A percentile compares a stretch with the other conserved stretches of the same genome.
phyloP scores from a whole-genome alignment of 495 filamentous ascomycete species.

The Penicillium cataractarum region DNA sequence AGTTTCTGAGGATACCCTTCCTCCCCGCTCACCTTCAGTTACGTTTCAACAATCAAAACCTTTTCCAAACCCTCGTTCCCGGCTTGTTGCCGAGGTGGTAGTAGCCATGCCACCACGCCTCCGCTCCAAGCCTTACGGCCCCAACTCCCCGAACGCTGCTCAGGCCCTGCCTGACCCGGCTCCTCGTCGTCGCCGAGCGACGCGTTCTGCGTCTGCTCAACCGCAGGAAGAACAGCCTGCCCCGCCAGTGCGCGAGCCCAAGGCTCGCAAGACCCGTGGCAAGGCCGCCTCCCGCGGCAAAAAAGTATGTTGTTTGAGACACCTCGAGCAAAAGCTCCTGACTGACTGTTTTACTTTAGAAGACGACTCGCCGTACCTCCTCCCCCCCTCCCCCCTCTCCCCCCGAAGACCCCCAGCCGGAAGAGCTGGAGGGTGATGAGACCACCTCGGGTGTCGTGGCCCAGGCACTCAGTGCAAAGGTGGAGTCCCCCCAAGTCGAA shows the following conservation, averaged over 20 bases:
- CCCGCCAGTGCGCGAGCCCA: slow-evolving; percentile 7
- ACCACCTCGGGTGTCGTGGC: neutral
- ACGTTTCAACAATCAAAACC: neutral
- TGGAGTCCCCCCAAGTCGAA: neutral
- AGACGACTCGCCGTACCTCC: slow-evolving; percentile 1
- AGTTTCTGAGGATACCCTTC: neutral
- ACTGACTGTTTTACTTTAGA: slow-evolving; percentile 9
- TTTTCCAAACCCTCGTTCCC: neutral
- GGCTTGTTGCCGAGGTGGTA: neutral
- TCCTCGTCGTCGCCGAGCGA: slow-evolving; percentile 25
- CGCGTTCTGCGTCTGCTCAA: slow-evolving; percentile 27
- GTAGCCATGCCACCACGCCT: slow-evolving; percentile 18
- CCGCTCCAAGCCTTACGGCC: slow-evolving; percentile 21
- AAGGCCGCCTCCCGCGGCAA: slow-evolving; percentile 14
- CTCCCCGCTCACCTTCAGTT: neutral
- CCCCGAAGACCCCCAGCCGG: neutral
- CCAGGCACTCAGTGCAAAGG: neutral
- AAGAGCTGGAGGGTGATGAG: slow-evolving; percentile 4
- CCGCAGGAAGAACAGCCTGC: slow-evolving; percentile 16
- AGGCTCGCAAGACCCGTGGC: slow-evolving; percentile 10
- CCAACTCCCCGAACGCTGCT: slow-evolving; percentile 17
- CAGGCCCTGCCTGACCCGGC: slow-evolving; percentile 2
- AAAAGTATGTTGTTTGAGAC: slow-evolving; percentile 12
- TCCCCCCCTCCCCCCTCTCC: neutral
- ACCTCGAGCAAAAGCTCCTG: neutral